These are phyloP conservation scores for Aristolochia contorta DNA, from an alignment of 164 flowering plant genomes.

Conservation along the genomic window DNA sequence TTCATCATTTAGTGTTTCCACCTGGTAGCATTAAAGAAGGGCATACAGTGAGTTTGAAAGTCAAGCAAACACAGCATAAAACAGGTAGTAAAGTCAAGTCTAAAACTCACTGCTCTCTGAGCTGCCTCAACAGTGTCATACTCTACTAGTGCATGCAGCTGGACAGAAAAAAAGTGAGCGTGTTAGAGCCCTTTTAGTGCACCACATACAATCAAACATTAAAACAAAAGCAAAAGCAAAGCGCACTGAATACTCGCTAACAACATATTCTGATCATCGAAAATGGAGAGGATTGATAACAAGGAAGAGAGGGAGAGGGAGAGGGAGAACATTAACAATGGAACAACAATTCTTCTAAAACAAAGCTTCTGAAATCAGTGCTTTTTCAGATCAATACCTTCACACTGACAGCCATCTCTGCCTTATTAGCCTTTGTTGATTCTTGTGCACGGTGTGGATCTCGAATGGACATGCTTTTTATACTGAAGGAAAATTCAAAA, in stretches of 20 bases:
- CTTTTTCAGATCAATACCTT: constrained; percentile 37
- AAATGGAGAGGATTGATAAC: too few relatives aligned
- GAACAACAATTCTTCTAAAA: too few relatives aligned
- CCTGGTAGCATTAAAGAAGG: constrained; percentile 33
- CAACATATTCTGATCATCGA: too few relatives aligned
- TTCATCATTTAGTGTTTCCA: constrained; percentile 56
- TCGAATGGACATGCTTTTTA: constrained; percentile 42
- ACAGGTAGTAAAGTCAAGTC: not conserved
- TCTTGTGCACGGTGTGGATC: constrained; percentile 51
- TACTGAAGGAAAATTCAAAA: constrained; percentile 24
- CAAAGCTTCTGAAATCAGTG: too few relatives aligned
- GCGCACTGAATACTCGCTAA: too few relatives aligned
- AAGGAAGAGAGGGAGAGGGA: too few relatives aligned
- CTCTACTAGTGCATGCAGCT: constrained; percentile 68
- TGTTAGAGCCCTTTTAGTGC: not conserved
- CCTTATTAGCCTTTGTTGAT: constrained; percentile 27
- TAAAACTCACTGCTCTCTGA: constrained; percentile 78
- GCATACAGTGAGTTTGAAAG: not conserved
- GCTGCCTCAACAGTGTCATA: constrained; percentile 82
- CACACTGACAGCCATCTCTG: constrained; percentile 40
- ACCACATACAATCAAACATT: not conserved
- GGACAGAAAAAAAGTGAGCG: not conserved
- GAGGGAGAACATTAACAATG: too few relatives aligned
- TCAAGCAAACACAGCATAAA: not conserved
- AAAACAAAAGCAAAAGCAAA: too few relatives aligned